A percentile compares a stretch with the other conserved stretches of the same genome.
phyloP scores from a whole-genome alignment of 2,329 filamentous ascomycete genomes.

The Zopfia rhizophila region DNA sequence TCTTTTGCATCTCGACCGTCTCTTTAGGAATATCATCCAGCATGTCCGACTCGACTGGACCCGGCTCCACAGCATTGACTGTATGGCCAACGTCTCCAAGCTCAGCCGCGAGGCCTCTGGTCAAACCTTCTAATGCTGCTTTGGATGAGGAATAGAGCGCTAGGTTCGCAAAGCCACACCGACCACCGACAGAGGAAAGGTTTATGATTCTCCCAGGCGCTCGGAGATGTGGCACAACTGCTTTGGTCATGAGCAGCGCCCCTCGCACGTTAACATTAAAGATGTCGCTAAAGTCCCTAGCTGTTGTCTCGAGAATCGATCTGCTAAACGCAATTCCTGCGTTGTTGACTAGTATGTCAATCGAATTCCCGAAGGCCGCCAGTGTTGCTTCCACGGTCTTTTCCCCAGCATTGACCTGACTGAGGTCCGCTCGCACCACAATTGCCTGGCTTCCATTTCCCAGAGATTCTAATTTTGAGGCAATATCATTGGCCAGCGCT shows the following conservation, averaged over 20 bases:
- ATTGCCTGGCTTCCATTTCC: conserved; percentile 50
- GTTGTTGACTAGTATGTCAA: conserved; percentile 59
- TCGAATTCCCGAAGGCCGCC: conserved; percentile 50
- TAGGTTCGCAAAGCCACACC: conserved; percentile 58
- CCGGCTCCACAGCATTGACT: conserved; percentile 70
- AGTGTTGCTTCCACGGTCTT: conserved; percentile 51
- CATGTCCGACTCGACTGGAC: conserved; percentile 69
- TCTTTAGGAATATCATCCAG: conserved; percentile 63
- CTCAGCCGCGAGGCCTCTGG: conserved; percentile 68
- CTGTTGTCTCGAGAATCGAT: conserved; percentile 45
- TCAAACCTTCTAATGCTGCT: conserved; percentile 69
- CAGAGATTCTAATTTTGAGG: conserved; percentile 46
- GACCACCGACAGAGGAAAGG: conserved; percentile 65
- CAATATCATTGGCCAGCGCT: conserved; percentile 43
- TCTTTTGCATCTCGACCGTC: conserved; percentile 61
- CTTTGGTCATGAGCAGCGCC: conserved; percentile 64
- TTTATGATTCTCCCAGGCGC: conserved; percentile 66
- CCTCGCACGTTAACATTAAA: conserved; percentile 69
- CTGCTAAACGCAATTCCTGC: conserved; percentile 45
- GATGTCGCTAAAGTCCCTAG: conserved; percentile 64
- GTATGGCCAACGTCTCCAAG: conserved; percentile 67
- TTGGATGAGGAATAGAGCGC: conserved; percentile 68
- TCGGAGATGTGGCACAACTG: conserved; percentile 63
- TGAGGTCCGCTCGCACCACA: conserved; percentile 54
- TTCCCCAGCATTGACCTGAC: conserved; percentile 42